Evolutionary conservation across 116 monocot species (phyloP).

Genomic region (Trichopus zeylanicus): DNA sequence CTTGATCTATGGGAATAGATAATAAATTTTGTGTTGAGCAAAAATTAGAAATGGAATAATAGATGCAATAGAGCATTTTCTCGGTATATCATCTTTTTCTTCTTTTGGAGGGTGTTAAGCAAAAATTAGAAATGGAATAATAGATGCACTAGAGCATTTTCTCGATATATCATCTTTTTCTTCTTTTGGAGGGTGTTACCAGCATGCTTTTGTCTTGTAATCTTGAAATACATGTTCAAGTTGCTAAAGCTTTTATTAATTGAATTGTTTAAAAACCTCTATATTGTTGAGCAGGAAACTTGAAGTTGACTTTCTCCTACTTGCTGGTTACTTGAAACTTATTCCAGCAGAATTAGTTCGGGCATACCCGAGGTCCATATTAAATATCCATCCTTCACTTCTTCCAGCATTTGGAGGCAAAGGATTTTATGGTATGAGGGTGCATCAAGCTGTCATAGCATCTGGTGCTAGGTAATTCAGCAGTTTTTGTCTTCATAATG

Average conservation of each 20-base stretch:
- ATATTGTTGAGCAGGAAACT: constrained; percentile 41
- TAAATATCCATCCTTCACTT: constrained; percentile 98
- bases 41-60: background rate
- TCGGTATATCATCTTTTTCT: background rate
- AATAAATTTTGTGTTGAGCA: background rate
- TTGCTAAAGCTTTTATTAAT: background rate
- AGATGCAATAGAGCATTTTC: background rate
- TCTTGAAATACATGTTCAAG: too few relatives aligned
- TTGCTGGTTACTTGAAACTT: constrained; percentile 94
- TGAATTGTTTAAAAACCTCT: constrained; percentile 1
- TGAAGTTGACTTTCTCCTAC: constrained; percentile 67
- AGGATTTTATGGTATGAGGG: constrained; percentile 85
- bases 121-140: background rate
- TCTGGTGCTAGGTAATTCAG: constrained; percentile 78
- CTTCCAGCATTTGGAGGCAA: constrained; percentile 97
- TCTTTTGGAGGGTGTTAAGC: too few relatives aligned
- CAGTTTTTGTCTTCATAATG: background rate
- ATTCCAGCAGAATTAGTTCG: constrained; percentile 76
- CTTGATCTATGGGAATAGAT: background rate
- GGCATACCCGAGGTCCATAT: constrained; percentile 66
- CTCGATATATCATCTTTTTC: background rate
- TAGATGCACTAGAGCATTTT: background rate
- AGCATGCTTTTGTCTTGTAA: too few relatives aligned
- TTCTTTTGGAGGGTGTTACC: too few relatives aligned
- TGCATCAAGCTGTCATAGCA: constrained; percentile 89